Evolutionary conservation across 164 flowering plant species (phyloP).

Genomic region (Buxus sempervirens): DNA sequence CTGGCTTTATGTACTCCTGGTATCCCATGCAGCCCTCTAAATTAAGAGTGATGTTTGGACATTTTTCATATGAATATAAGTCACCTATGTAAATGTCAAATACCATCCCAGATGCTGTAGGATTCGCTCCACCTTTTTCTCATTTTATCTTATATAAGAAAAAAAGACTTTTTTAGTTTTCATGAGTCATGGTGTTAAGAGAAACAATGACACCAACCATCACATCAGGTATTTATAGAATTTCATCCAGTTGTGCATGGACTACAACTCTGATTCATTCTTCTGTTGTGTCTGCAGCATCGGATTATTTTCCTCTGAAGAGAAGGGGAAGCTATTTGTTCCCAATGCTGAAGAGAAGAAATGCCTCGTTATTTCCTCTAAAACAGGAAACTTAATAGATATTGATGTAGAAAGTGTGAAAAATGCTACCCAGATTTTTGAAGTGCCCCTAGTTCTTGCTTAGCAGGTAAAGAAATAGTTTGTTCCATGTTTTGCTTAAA

Average conservation of each 20-base stretch:
- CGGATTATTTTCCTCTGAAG: conserved; percentile 62
- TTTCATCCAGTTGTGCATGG: background rate
- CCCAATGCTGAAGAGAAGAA: conserved; percentile 69
- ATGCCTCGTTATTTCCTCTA: conserved; percentile 56
- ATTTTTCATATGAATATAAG: no score
- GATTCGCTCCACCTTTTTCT: no score
- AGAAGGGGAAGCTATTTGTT: conserved; percentile 63
- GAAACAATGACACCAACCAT: no score
- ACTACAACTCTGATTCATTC: background rate
- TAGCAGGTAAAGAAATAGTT: conserved; percentile 15
- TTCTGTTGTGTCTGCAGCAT: conserved; percentile 41
- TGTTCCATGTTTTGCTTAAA: conserved; percentile 1
- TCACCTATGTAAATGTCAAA: no score
- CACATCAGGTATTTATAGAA: no score
- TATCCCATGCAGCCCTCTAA: no score
- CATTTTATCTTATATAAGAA: no score
- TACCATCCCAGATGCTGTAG: no score
- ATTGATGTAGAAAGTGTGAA: conserved; percentile 59
- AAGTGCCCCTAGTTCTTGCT: conserved; percentile 49
- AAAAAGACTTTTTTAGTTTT: no score
- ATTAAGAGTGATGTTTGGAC: no score
- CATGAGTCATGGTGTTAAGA: no score
- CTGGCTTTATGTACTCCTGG: no score
- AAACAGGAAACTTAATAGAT: conserved; percentile 65
- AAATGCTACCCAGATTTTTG: conserved; percentile 47